A percentile compares a stretch with the other conserved stretches of the same genome.
Conservation (phyloP, 139 green algal species). For the Tetraselmis striata region DNA sequence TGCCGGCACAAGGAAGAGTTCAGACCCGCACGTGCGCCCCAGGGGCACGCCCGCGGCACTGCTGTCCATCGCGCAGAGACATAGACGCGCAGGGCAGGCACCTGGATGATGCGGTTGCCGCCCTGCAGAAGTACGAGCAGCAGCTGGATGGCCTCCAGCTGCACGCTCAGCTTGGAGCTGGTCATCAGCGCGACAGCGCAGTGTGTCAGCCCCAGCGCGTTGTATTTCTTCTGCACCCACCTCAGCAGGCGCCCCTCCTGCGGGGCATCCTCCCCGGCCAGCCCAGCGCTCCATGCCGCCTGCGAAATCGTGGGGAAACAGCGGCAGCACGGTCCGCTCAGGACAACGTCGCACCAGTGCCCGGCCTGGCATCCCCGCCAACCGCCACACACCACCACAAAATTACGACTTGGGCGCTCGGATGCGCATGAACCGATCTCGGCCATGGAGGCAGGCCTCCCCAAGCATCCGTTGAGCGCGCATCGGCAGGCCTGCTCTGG, state of each 20-base stretch:
- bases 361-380: no score
- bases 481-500: no score
- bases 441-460: no score
- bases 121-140: conserved; percentile 21
- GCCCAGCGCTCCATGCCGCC: not conserved
- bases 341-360: not conserved
- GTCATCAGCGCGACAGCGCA: conserved; percentile 19
- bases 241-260: not conserved
- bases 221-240: conserved; percentile 25
- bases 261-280: not conserved
- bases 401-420: not conserved
- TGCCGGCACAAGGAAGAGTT: no score
- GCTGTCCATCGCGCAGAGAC: no score
- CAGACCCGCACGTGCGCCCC: no score
- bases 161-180: conserved; percentile 16
- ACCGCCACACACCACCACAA: not conserved
- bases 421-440: no score
- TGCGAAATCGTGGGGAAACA: not conserved
- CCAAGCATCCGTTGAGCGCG: no score
- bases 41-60: no score
- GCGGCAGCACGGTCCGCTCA: not conserved
- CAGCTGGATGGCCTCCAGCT: conserved; percentile 26
- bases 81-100: no score
- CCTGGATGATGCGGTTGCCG: conserved; percentile 14
- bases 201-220: conserved; percentile 21